Evolutionary conservation across 1,284 basidiomycete species (phyloP).

Genomic region (Ustilago lituana): DNA sequence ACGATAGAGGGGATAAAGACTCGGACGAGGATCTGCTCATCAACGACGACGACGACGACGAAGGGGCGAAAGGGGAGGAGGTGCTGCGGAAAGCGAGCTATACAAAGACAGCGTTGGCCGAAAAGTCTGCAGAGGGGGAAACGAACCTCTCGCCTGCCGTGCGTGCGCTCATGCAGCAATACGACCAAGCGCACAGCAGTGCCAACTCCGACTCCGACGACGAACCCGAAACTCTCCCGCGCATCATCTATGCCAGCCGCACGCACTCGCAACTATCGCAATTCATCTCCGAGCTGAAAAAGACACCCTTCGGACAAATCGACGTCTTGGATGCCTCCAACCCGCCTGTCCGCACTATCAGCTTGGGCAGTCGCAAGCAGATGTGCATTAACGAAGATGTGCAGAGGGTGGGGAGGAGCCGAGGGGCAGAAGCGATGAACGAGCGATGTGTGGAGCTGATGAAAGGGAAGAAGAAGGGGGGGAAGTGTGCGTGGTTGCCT

Average conservation of each 20-base stretch:
- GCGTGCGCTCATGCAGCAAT: slow-evolving; percentile 77
- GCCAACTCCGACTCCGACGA: slow-evolving; percentile 13
- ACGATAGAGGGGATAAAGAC: slow-evolving; percentile 10
- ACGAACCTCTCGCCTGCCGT: slow-evolving; percentile 77
- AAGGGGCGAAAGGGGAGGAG: slow-evolving; percentile 11
- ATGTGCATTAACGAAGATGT: slow-evolving; percentile 90
- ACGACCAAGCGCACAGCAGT: slow-evolving; percentile 51
- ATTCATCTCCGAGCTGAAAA: slow-evolving; percentile 84
- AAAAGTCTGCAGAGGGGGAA: slow-evolving; percentile 14
- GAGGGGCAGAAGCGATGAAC: slow-evolving; percentile 79
- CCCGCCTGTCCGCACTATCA: slow-evolving; percentile 46
- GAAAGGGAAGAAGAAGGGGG: slow-evolving; percentile 67
- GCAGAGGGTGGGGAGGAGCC: slow-evolving; percentile 69
- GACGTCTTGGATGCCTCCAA: slow-evolving; percentile 28
- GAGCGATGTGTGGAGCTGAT: slow-evolving; percentile 90
- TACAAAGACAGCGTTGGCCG: slow-evolving; percentile 15
- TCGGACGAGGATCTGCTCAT: slow-evolving; percentile 52
- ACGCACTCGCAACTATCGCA: slow-evolving; percentile 96
- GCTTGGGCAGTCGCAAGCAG: slow-evolving; percentile 87
- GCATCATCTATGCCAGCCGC: slow-evolving; percentile 88
- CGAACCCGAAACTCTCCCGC: slow-evolving; percentile 65
- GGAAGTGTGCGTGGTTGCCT: slow-evolving; percentile 79
- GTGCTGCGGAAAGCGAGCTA: slow-evolving; percentile 35
- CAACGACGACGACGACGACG: slow-evolving; percentile 30
- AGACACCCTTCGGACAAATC: slow-evolving; percentile 72